phyloP scores from a whole-genome alignment of 2,329 filamentous ascomycete species.

The Paracamarosporium sp. region DNA sequence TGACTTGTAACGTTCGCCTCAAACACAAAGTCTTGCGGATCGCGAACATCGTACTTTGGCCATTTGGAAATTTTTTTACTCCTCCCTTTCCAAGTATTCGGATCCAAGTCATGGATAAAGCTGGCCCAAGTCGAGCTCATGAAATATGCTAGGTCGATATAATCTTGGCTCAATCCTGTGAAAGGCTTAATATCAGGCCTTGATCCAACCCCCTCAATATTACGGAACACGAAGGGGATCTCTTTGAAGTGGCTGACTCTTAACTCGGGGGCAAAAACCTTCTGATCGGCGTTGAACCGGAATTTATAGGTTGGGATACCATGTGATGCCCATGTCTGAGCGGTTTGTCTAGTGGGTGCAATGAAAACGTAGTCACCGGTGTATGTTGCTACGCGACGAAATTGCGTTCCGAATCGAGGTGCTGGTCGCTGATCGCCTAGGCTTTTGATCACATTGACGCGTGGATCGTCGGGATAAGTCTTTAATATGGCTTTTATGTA shows the following conservation, averaged over 20 bases:
- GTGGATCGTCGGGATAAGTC: constrained; percentile 23
- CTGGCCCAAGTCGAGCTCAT: constrained; percentile 48
- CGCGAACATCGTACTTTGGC: constrained; percentile 17
- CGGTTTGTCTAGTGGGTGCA: constrained; percentile 59
- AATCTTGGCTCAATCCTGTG: constrained; percentile 33
- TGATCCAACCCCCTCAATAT: constrained; percentile 49
- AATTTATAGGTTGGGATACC: constrained; percentile 62
- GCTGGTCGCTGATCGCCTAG: constrained; percentile 19
- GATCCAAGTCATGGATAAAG: constrained; percentile 49
- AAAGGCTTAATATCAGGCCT: constrained; percentile 35
- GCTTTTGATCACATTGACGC: constrained; percentile 18
- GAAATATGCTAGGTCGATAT: constrained; percentile 43
- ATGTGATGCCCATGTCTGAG: constrained; percentile 54
- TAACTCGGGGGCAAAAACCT: constrained; percentile 42
- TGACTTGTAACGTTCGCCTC: constrained; percentile 45
- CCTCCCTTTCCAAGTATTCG: constrained; percentile 18
- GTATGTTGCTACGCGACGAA: constrained; percentile 57
- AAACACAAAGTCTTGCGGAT: constrained; percentile 50
- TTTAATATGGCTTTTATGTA: constrained; percentile 13
- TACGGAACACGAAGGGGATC: constrained; percentile 51
- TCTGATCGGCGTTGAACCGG: constrained; percentile 62
- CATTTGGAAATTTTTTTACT: constrained; percentile 8
- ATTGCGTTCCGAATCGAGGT: constrained; percentile 46
- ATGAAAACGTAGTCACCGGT: constrained; percentile 61
- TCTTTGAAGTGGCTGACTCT: constrained; percentile 60